Percentiles rank a stretch among this genome's conserved stretches.
Evolutionary conservation across 2,329 filamentous ascomycete genomes (phyloP).

Genomic region (Cladophialophora psammophila): DNA sequence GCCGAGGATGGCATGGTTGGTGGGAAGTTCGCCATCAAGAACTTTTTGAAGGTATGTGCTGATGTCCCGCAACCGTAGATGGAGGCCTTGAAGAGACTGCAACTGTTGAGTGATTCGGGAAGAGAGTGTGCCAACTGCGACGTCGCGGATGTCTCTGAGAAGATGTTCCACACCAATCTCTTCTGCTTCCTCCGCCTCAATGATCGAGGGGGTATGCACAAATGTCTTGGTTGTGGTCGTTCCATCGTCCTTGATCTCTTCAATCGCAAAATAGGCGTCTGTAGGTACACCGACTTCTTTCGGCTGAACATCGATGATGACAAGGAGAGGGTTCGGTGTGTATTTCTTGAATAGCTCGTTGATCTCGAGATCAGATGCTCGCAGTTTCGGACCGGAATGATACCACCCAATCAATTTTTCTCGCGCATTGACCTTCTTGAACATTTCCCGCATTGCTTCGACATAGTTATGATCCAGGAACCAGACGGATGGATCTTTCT

Average conservation of each 20-base stretch:
- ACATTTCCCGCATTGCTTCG: slow-evolving; percentile 99
- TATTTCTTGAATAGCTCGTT: slow-evolving; percentile 99
- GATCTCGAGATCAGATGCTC: slow-evolving; percentile 96
- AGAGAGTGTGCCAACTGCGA: slow-evolving; percentile 94
- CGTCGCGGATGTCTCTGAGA: slow-evolving; percentile 95
- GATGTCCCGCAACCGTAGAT: slow-evolving; percentile 93
- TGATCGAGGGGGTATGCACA: slow-evolving; percentile 96
- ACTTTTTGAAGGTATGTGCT: slow-evolving; percentile 96
- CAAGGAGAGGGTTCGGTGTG: slow-evolving; percentile 91
- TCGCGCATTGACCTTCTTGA: slow-evolving; percentile 99
- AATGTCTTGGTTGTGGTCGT: slow-evolving; percentile 97
- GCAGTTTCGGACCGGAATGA: slow-evolving; percentile 95
- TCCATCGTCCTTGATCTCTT: slow-evolving; percentile 99
- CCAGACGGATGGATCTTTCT: slow-evolving; percentile 98
- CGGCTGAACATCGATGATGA: slow-evolving; percentile 98
- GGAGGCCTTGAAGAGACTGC: slow-evolving; percentile 94
- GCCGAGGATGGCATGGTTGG: slow-evolving; percentile 96
- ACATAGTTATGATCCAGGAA: slow-evolving; percentile 99
- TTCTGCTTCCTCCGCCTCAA: slow-evolving; percentile 98
- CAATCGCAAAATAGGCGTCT: slow-evolving; percentile 98
- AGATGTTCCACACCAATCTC: slow-evolving; percentile 99
- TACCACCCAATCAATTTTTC: slow-evolving; percentile 99
- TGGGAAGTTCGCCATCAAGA: slow-evolving; percentile 86
- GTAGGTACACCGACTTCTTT: slow-evolving; percentile 98
- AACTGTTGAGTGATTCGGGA: slow-evolving; percentile 97